Evolutionary conservation across 1,284 basidiomycete species (phyloP).

Genomic region (Cerioporus squamosus): DNA sequence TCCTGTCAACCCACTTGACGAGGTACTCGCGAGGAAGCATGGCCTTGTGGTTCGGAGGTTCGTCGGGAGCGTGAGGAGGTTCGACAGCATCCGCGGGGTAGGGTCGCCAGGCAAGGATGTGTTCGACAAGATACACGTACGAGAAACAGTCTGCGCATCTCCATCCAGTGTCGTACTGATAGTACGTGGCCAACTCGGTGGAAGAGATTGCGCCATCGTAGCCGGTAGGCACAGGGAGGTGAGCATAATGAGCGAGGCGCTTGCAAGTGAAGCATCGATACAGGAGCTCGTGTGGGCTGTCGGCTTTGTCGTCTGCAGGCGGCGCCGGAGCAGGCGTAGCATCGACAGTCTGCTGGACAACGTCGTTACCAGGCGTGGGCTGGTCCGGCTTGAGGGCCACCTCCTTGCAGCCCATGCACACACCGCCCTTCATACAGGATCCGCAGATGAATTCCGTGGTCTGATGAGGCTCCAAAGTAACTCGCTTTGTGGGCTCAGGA

Average conservation of each 20-base stretch:
- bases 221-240: conserved; percentile 58
- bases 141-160: conserved; percentile 81
- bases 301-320: conserved; percentile 7
- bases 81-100: conserved; percentile 67
- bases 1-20: conserved; percentile 82
- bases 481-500: conserved; percentile 41
- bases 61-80: conserved; percentile 42
- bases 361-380: conserved; percentile 18
- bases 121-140: conserved; percentile 76
- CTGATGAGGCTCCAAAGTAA: conserved; percentile 56
- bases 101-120: conserved; percentile 91
- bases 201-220: conserved; percentile 41
- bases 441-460: conserved; percentile 81
- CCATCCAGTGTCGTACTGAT: conserved; percentile 72
- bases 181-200: conserved; percentile 59
- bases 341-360: not conserved
- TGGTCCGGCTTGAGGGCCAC: conserved; percentile 52
- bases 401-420: conserved; percentile 80
- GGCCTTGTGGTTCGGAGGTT: conserved; percentile 59
- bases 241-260: conserved; percentile 79
- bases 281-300: conserved; percentile 50
- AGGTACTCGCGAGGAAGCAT: conserved; percentile 85
- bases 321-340: conserved; percentile 3
- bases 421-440: conserved; percentile 73
- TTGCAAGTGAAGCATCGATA: conserved; percentile 86